Percentiles rank a stretch among this genome's conserved stretches.
Conservation (phyloP, 257 asterid genomes). For the Lantana camara region DNA sequence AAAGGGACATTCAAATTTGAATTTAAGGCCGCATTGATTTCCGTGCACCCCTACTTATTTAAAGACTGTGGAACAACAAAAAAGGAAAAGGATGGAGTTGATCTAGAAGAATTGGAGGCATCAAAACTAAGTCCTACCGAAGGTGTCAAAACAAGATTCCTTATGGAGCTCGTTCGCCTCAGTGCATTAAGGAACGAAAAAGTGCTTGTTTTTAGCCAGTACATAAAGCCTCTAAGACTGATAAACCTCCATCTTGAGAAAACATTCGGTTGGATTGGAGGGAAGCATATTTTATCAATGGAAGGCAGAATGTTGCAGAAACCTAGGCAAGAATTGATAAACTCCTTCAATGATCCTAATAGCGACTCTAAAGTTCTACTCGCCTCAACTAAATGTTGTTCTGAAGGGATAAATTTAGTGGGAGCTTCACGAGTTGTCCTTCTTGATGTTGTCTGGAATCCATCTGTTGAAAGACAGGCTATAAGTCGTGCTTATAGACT, state of each 20-base stretch:
- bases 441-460: conserved; percentile 29
- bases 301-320: conserved; percentile 4
- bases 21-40: conserved; percentile 28
- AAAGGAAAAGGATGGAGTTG: neutral
- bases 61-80: neutral
- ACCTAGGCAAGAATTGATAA: neutral
- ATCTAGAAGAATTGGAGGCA: neutral
- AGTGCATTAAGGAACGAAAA: conserved; percentile 27
- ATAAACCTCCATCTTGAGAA: neutral
- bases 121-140: conserved; percentile 19
- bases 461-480: conserved; percentile 23
- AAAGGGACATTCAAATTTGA: conserved; percentile 13
- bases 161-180: conserved; percentile 28
- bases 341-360: neutral
- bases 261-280: conserved; percentile 4
- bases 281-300: conserved; percentile 13
- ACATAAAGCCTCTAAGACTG: conserved; percentile 8
- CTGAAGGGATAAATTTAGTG: conserved; percentile 24
- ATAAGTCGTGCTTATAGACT: conserved; percentile 23
- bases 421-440: conserved; percentile 25
- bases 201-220: conserved; percentile 35
- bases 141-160: conserved; percentile 34
- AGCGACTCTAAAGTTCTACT: conserved; percentile 16
- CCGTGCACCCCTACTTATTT: conserved; percentile 30
- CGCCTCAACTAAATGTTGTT: conserved; percentile 27